phyloP scores from a whole-genome alignment of 495 filamentous ascomycete genomes.

The Penicillium pancosmium region DNA sequence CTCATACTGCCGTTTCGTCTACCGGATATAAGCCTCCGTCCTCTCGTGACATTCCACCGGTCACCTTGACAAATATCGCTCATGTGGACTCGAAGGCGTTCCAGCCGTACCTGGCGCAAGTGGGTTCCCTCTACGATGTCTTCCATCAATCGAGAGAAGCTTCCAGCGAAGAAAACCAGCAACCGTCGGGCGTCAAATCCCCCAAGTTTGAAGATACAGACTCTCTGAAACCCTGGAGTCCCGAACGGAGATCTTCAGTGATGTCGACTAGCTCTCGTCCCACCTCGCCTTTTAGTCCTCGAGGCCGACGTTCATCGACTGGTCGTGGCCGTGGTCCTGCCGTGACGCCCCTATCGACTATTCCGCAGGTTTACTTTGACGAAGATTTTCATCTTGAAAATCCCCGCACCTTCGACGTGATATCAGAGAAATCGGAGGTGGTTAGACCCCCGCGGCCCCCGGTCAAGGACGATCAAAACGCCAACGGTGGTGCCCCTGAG shows the following conservation, averaged over 20 bases:
- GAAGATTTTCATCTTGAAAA: constrained; percentile 96
- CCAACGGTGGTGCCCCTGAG: constrained; percentile 63
- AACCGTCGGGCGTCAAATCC: constrained; percentile 33
- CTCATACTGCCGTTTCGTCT: constrained; percentile 67
- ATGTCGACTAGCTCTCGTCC: constrained; percentile 43
- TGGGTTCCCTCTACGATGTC: constrained; percentile 80
- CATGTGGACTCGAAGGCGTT: constrained; percentile 81
- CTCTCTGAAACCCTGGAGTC: constrained; percentile 38
- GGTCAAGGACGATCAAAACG: constrained; percentile 53
- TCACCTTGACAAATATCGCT: constrained; percentile 86
- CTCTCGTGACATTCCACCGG: constrained; percentile 91
- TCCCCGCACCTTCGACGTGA: constrained; percentile 92
- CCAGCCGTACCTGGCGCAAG: constrained; percentile 78
- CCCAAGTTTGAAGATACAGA: constrained; percentile 41
- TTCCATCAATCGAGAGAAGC: constrained; percentile 74
- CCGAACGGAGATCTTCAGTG: constrained; percentile 41
- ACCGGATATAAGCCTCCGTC: constrained; percentile 80
- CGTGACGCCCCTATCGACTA: constrained; percentile 85
- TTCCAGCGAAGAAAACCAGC: constrained; percentile 55
- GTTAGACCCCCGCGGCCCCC: constrained; percentile 65
- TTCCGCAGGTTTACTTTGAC: constrained; percentile 92
- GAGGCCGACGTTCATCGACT: constrained; percentile 39
- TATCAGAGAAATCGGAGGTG: constrained; percentile 94
- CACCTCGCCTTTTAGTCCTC: constrained; percentile 43
- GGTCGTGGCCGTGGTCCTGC: constrained; percentile 54